Evolutionary conservation across 139 green algal species (phyloP), one percentile per base, ranked within the genome.

Genomic region (Chlorella sorokiniana): DNA sequence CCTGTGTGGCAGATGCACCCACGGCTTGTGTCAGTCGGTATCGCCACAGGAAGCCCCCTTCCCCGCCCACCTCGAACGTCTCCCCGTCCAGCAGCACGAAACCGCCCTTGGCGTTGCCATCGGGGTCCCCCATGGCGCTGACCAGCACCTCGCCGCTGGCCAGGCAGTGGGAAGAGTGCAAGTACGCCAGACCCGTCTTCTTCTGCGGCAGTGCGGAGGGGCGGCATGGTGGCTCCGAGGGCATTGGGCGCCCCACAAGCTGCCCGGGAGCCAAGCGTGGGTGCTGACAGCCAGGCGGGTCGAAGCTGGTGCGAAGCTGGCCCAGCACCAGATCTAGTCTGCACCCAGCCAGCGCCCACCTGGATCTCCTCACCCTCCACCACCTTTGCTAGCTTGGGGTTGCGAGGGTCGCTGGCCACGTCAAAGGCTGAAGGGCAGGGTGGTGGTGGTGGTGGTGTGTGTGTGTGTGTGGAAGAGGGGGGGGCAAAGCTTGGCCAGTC

Each of bases 51-150:
- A n/a, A n/a, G n/a, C n/a, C n/a, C n/a, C 42, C 48, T 11, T 16
- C 11, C 48, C 48, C 48, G 3, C 63, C 3, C 70, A 93, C 87
- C 78, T 91, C 90, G 64, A 96, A 88, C 2, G 78, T 84, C 29
- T 95, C 83, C 27, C 87, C 59, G 71, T 96, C 88, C n/a, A 97
- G 85, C n/a, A 97, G 83, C n/a, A 97, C 11, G 71, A 95, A 97
- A 31, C 85, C 86, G 61, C 91, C 92, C 35, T 88, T 86, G 42
- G 73, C 85, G 41, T 92, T 84, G 33, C 88, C 91, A 22, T 93
- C 74, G 20, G 68, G 25, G 64, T 95, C 89, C 5, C 92, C 92
- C 89, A 96, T 90, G 10, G 80, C 84, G 45, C 73, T 88, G 69
- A 94, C 73, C 83, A 94, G 69, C 33, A 87, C 56, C 45, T 91